A percentile compares a stretch with the other conserved stretches of the same genome.
These are phyloP conservation scores for Elaeis oleifera DNA, from an alignment of 202 grass and related monocot species.

Conservation along the genomic window DNA sequence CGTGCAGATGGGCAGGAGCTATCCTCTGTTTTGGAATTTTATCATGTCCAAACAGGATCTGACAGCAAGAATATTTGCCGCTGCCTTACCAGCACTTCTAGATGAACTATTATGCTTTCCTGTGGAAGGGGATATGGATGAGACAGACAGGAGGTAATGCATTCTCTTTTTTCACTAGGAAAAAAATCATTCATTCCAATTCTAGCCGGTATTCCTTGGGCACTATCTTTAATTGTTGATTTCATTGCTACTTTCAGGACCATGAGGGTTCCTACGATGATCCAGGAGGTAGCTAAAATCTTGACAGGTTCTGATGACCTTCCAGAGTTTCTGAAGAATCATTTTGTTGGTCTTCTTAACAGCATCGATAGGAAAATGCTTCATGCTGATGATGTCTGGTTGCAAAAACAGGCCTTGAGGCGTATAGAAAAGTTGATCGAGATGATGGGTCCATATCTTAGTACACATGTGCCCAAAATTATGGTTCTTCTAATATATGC, in stretches of 20 bases:
- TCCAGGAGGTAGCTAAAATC: slow-evolving; percentile 70
- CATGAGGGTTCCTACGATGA: slow-evolving; percentile 52
- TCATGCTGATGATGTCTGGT: slow-evolving; percentile 51
- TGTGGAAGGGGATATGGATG: slow-evolving; percentile 50
- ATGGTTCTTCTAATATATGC: slow-evolving; percentile 89
- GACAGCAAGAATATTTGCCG: slow-evolving; percentile 83
- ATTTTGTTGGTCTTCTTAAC: slow-evolving; percentile 93
- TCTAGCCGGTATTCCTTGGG: too few species aligned
- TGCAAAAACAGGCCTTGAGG: slow-evolving; percentile 77
- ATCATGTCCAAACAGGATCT: slow-evolving; percentile 60
- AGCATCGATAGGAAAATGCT: slow-evolving; percentile 94
- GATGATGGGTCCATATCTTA: slow-evolving; percentile 97
- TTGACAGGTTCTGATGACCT: slow-evolving; percentile 67
- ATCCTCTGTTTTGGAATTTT: slow-evolving; percentile 80
- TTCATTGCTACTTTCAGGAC: slow-evolving; percentile 46
- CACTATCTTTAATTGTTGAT: neutral
- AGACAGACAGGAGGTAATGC: slow-evolving; percentile 59
- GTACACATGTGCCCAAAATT: slow-evolving; percentile 89
- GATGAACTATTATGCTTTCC: slow-evolving; percentile 93
- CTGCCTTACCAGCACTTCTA: slow-evolving; percentile 73
- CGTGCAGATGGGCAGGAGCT: slow-evolving; percentile 60
- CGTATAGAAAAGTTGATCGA: slow-evolving; percentile 79
- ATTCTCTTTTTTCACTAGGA: slow-evolving; percentile 1
- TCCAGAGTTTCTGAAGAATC: slow-evolving; percentile 86
- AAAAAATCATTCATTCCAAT: too few species aligned